Conservation (phyloP, 2,329 filamentous ascomycete genomes). For the Neospermospora avenae region DNA sequence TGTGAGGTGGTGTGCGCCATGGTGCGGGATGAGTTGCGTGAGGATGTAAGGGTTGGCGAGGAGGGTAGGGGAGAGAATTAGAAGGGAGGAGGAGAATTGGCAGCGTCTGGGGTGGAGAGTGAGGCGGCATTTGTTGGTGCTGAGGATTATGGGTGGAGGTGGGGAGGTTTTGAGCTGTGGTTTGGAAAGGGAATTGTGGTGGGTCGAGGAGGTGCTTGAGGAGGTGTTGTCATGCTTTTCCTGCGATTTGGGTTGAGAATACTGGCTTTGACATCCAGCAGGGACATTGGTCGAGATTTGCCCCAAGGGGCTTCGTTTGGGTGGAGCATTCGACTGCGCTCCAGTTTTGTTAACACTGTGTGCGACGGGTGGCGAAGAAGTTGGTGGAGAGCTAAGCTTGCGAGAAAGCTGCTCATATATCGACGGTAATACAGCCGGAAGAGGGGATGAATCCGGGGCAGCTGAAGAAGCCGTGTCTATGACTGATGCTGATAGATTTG, state of each 20-base stretch:
- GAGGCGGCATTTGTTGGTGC: slow-evolving; percentile 19
- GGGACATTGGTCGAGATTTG: slow-evolving; percentile 4
- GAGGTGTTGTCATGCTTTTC: neutral
- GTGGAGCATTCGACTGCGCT: neutral
- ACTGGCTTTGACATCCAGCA: neutral
- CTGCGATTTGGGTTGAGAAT: neutral
- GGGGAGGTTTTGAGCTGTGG: neutral
- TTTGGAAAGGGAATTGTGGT: neutral
- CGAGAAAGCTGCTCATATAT: neutral
- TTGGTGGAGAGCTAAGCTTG: neutral
- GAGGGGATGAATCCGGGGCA: neutral
- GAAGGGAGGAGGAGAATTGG: slow-evolving; percentile 19
- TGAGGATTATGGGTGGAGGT: neutral
- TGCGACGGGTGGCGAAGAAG: neutral
- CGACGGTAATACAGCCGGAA: neutral
- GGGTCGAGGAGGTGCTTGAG: neutral
- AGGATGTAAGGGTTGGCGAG: slow-evolving; percentile 18
- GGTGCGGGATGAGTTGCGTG: slow-evolving; percentile 24
- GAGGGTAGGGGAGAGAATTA: slow-evolving; percentile 31
- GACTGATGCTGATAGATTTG: neutral
- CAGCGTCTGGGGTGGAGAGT: slow-evolving; percentile 6
- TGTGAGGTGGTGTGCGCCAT: slow-evolving; percentile 23
- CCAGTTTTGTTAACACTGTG: neutral
- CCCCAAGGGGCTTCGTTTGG: neutral
- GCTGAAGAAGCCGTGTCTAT: neutral